Conservation (phyloP, 257 asterid genomes). For the Lycium barbarum region DNA sequence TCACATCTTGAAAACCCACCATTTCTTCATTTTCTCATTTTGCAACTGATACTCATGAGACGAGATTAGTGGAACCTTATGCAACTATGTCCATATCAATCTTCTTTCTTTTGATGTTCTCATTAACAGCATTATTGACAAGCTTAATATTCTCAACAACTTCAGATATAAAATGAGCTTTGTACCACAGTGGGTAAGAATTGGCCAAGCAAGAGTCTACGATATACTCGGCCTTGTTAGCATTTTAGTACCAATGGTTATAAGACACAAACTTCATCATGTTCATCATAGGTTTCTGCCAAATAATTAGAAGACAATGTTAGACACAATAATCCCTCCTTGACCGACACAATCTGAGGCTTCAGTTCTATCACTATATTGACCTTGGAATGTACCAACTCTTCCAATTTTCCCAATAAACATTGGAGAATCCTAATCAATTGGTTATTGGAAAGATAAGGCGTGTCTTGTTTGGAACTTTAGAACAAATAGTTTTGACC, state of each 20-base stretch:
- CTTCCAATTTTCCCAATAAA: not conserved
- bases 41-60: not conserved
- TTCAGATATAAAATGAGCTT: not conserved
- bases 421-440: not conserved
- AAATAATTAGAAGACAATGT: not conserved
- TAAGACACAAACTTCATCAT: not conserved
- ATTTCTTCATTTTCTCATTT: not conserved
- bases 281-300: not conserved
- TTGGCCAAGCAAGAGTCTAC: not conserved
- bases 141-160: not conserved
- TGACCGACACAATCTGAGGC: not conserved
- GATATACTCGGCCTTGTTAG: constrained; percentile 4
- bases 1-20: not conserved
- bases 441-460: not conserved
- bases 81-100: not conserved
- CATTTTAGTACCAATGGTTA: not conserved
- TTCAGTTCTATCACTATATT: not conserved
- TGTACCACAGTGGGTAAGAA: not conserved
- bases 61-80: not conserved
- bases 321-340: not conserved
- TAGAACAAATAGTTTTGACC: not conserved
- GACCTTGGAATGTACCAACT: not conserved
- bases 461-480: not conserved
- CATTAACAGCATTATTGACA: not conserved
- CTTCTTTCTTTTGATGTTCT: not conserved